Percentiles rank a stretch among this genome's conserved stretches.
Evolutionary conservation across 306 rosid genomes (phyloP).

Genomic region (Adenanthera pavonina): DNA sequence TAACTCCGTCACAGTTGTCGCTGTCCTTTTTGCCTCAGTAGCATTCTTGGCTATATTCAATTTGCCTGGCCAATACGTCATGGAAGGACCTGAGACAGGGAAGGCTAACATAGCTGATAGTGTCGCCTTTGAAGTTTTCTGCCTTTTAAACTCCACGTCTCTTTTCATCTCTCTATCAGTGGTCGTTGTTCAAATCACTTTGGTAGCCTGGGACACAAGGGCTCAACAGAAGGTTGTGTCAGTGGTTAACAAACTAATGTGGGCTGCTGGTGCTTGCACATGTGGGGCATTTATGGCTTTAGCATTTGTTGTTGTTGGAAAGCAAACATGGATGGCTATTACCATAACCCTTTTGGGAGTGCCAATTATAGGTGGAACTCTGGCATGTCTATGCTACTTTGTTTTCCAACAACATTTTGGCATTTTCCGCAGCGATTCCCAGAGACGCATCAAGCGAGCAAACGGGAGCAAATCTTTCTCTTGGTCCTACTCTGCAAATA

Average conservation of each 20-base stretch:
- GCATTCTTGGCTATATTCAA: conserved; percentile 95
- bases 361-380: conserved; percentile 76
- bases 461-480: conserved; percentile 88
- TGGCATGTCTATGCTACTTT: conserved; percentile 84
- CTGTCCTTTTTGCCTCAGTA: conserved; percentile 89
- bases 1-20: conserved; percentile 81
- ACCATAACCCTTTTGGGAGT: conserved; percentile 73
- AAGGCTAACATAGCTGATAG: conserved; percentile 62
- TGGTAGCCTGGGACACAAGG: conserved; percentile 96
- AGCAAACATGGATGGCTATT: conserved; percentile 73
- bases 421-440: conserved; percentile 60
- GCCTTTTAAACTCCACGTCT: conserved; percentile 75
- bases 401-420: conserved; percentile 76
- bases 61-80: conserved; percentile 78
- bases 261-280: conserved; percentile 92
- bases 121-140: conserved; percentile 74
- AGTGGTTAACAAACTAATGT: conserved; percentile 90
- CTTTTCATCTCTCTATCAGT: conserved; percentile 91
- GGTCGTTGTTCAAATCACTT: conserved; percentile 94
- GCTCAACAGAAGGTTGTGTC: conserved; percentile 94
- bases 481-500: conserved; percentile 80
- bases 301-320: conserved; percentile 87
- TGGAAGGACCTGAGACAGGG: conserved; percentile 47
- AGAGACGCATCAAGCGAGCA: conserved; percentile 68
- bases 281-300: conserved; percentile 81